These are phyloP conservation scores for Pyrenophora seminiperda DNA, from an alignment of 2,329 filamentous ascomycete genomes.

Conservation along the genomic window DNA sequence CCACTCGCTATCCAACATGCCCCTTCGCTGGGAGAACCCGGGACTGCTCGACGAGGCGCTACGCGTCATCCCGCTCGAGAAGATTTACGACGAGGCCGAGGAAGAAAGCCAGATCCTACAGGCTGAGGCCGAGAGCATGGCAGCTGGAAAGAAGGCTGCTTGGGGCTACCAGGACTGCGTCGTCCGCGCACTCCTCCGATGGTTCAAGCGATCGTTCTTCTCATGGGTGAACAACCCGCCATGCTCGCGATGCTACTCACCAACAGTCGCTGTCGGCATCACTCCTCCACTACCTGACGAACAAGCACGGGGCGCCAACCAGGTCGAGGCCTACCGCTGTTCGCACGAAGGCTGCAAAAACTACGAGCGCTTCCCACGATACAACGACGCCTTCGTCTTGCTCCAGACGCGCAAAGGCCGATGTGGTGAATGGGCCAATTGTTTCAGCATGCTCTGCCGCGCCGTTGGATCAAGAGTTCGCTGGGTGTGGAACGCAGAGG, in stretches of 20 bases:
- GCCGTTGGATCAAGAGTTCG: conserved; percentile 88
- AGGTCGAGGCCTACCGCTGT: conserved; percentile 90
- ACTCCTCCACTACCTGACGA: conserved; percentile 87
- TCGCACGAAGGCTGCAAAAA: conserved; percentile 74
- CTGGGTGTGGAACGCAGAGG: conserved; percentile 98
- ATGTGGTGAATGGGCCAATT: conserved; percentile 96
- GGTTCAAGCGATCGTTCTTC: conserved; percentile 96
- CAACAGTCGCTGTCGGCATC: conserved; percentile 82
- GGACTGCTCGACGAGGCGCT: conserved; percentile 92
- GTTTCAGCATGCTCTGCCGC: conserved; percentile 97
- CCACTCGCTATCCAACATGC: conserved; percentile 82
- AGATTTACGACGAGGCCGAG: conserved; percentile 91
- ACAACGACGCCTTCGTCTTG: conserved; percentile 92
- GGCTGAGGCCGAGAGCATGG: conserved; percentile 86
- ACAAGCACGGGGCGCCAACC: conserved; percentile 80
- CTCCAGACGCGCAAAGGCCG: conserved; percentile 85
- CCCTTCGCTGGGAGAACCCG: conserved; percentile 94
- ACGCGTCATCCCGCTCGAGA: conserved; percentile 81
- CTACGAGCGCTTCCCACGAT: conserved; percentile 89
- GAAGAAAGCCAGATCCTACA: conserved; percentile 88
- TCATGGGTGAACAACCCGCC: conserved; percentile 95
- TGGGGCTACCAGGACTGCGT: conserved; percentile 99
- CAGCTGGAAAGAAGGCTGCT: conserved; percentile 76
- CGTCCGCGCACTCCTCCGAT: conserved; percentile 84
- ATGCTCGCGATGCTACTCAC: conserved; percentile 79